phyloP scores from a whole-genome alignment of 768 basidiomycete species.

The Aureoboletus auriporus region DNA sequence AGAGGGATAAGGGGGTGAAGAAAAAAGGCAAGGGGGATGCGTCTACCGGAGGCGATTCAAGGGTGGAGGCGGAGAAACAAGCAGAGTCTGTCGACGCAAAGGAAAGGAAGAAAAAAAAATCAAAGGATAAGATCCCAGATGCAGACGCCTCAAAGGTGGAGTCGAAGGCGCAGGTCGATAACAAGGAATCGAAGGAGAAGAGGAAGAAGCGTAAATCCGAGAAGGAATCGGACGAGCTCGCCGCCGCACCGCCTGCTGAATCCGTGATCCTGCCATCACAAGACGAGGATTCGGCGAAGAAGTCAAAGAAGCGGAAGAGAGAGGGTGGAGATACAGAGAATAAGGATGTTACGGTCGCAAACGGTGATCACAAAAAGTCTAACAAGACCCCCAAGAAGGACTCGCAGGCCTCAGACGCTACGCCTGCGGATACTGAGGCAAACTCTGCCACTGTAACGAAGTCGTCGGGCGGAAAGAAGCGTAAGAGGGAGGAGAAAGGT shows the following conservation, averaged over 20 bases:
- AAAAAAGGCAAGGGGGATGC: not conserved
- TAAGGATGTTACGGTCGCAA: conserved; percentile 4
- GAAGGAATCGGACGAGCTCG: conserved; percentile 17
- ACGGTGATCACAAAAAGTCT: conserved; percentile 21
- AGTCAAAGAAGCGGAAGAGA: conserved; percentile 36
- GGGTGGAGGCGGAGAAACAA: not conserved
- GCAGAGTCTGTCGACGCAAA: not conserved
- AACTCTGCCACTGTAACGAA: conserved; percentile 1
- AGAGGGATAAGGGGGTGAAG: conserved; percentile 4
- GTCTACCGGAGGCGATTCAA: not conserved
- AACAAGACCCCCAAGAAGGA: conserved; percentile 20
- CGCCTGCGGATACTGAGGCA: conserved; percentile 4
- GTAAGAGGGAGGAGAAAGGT: conserved; percentile 16
- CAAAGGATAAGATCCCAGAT: conserved; percentile 5
- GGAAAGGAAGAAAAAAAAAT: conserved; percentile 15
- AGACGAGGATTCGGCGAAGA: conserved; percentile 9
- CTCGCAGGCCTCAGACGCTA: conserved; percentile 3
- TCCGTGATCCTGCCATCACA: conserved; percentile 4
- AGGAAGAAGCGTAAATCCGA: conserved; percentile 15
- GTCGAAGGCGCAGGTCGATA: not conserved
- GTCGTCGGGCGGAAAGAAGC: conserved; percentile 23
- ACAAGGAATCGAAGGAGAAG: conserved; percentile 4
- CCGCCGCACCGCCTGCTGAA: conserved; percentile 7
- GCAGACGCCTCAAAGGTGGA: not conserved
- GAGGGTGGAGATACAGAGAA: conserved; percentile 7